Evolutionary conservation across 192 early-diverging fungal genomes (phyloP).

Genomic region (Coemansia sp.): DNA sequence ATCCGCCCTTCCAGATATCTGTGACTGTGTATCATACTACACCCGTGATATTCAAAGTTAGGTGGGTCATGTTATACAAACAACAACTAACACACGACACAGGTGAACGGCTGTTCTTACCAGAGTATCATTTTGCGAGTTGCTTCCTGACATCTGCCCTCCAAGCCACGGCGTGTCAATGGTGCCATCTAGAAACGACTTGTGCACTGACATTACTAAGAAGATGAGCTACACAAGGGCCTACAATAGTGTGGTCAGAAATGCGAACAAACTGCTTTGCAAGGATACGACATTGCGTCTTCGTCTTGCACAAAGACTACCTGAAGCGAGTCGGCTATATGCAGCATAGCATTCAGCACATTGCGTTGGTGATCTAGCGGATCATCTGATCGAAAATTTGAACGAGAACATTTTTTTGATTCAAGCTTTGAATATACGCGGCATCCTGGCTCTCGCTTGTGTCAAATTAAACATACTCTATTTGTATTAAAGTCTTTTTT

Average conservation of each 20-base stretch:
- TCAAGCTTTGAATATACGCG: background rate
- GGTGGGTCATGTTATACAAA: background rate
- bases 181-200: conserved; percentile 41
- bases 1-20: conserved; percentile 23
- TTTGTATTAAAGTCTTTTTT: background rate
- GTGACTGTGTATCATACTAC: conserved; percentile 43
- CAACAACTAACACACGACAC: background rate
- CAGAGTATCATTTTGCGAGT: conserved; percentile 47
- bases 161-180: conserved; percentile 28
- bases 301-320: conserved; percentile 1
- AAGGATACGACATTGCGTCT: background rate
- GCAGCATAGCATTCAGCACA: background rate
- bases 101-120: conserved; percentile 14
- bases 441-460: background rate
- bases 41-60: background rate
- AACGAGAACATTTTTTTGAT: conserved; percentile 6
- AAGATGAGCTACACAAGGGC: background rate
- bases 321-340: background rate
- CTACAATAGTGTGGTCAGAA: no score
- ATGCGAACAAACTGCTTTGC: background rate
- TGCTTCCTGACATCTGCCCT: conserved; percentile 23
- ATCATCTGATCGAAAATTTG: conserved; percentile 13
- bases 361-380: background rate
- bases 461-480: conserved; percentile 1
- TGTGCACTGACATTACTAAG: conserved; percentile 35